Conservation (phyloP, 495 filamentous ascomycete genomes). For the Penicillium diatomitis region DNA sequence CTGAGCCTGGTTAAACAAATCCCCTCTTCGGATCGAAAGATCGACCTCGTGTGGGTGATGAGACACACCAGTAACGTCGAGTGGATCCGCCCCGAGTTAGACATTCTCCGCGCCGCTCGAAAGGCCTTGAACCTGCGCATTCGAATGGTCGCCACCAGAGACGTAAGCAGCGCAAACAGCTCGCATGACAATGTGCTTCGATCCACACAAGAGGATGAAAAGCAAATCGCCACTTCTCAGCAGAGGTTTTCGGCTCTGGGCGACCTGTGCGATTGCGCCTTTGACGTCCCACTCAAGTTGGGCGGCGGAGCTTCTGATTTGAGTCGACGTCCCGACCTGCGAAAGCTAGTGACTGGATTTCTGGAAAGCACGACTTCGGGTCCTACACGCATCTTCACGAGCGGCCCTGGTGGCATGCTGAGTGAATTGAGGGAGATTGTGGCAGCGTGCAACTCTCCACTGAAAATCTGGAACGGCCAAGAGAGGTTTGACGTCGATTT, state of each 20-base stretch:
- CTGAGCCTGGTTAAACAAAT: constrained; percentile 29
- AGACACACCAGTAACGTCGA: constrained; percentile 41
- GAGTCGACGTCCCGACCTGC: constrained; percentile 22
- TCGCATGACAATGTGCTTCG: constrained; percentile 1
- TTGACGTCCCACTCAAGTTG: constrained; percentile 5
- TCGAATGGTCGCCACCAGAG: constrained; percentile 49
- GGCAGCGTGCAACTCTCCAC: constrained; percentile 39
- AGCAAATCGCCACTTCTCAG: constrained; percentile 1
- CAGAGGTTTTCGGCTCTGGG: neutral
- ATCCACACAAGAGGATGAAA: neutral
- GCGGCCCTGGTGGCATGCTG: constrained; percentile 53
- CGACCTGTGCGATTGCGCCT: constrained; percentile 5
- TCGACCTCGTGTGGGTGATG: constrained; percentile 56
- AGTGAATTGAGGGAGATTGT: constrained; percentile 46
- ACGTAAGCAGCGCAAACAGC: neutral
- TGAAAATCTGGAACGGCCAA: constrained; percentile 45
- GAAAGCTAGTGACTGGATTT: constrained; percentile 19
- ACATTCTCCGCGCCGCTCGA: constrained; percentile 30
- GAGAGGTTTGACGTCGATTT: constrained; percentile 46
- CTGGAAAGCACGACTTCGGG: constrained; percentile 23
- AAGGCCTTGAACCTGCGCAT: constrained; percentile 33
- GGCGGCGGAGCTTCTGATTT: constrained; percentile 5
- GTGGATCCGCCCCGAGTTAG: constrained; percentile 51
- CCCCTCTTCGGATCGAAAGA: constrained; percentile 18
- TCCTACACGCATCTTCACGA: constrained; percentile 47